phyloP scores from a whole-genome alignment of 1,284 basidiomycete species.

The Pseudozyma sp. region DNA sequence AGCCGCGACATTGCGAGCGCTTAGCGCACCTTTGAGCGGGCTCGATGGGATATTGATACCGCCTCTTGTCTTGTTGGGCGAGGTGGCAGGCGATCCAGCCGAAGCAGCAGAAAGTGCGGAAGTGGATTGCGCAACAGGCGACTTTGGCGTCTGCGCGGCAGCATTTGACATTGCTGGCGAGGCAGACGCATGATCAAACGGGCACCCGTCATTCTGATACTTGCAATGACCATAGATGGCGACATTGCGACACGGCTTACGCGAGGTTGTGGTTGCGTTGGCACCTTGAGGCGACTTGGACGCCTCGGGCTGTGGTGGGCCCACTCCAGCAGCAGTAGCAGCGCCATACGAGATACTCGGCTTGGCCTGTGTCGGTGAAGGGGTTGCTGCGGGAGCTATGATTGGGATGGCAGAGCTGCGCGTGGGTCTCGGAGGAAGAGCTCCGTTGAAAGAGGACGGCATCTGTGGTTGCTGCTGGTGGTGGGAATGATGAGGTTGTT shows the following conservation, averaged over 20 bases:
- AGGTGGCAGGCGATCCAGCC: slow-evolving; percentile 16
- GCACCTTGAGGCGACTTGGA: slow-evolving; percentile 32
- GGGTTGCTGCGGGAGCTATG: slow-evolving; percentile 42
- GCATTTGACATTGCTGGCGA: slow-evolving; percentile 5
- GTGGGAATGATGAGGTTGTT: slow-evolving; percentile 31
- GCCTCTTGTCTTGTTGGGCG: slow-evolving; percentile 29
- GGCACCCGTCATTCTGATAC: slow-evolving; percentile 48
- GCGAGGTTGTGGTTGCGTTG: slow-evolving; percentile 22
- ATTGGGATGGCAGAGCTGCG: slow-evolving; percentile 56
- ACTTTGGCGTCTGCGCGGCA: slow-evolving; percentile 17
- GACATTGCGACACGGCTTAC: slow-evolving; percentile 49
- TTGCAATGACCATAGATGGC: slow-evolving; percentile 54
- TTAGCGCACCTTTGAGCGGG: slow-evolving; percentile 51
- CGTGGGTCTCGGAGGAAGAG: slow-evolving; percentile 33
- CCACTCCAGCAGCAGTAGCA: slow-evolving; percentile 15
- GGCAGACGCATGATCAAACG: slow-evolving; percentile 38
- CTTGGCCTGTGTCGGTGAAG: slow-evolving; percentile 19
- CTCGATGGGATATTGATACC: slow-evolving; percentile 26
- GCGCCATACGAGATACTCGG: slow-evolving; percentile 25
- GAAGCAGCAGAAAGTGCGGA: slow-evolving; percentile 27
- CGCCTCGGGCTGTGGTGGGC: slow-evolving; percentile 16
- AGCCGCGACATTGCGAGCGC: slow-evolving; percentile 56
- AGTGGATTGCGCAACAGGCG: slow-evolving; percentile 23
- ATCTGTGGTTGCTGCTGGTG: slow-evolving; percentile 22
- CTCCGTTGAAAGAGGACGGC: slow-evolving; percentile 34